Base-by-base conservation (phyloP, 495 filamentous ascomycete species). In the Aspergillus affinis region DNA sequence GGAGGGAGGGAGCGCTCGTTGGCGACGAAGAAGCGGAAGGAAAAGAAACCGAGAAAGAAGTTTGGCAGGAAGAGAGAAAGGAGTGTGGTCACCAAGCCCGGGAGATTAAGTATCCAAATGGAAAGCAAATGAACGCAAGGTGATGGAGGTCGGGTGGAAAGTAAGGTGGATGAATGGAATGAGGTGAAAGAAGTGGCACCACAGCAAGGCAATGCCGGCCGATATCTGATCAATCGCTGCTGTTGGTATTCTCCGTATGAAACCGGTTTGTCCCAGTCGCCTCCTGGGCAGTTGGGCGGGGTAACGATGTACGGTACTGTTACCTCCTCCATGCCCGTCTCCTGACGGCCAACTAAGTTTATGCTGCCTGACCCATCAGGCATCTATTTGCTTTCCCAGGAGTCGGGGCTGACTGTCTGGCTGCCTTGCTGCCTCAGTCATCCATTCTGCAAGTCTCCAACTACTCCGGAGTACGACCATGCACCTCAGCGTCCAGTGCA, bases 171-270 rank as follows among this genome's bases (percentile, higher is more conserved):
- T 26, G 23, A 26, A 36, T 53, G 17, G 12, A 55, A 27, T 23
- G 32, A 55, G 27, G 52, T 20, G 52, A 17, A 45, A 18, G n/a
- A 53, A 59, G 57, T 60, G 58, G 58, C 58, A 54, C 58, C 58
- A 60, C 58, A 19, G 44, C 51, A 48, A 19, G 50, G 19, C 18
- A 32, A 48, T 9, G 50, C 10, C 52, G 10, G 41, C 52, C 52
- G 52, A 54, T 32, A 60, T 46, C 58, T 53, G 51, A 54, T 54
- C 49, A 36, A 53, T 61, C 29, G 29, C 29, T 32, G 36, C n/a
- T n/a, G 36, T 13, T 2, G 9, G 36, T 15, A 41, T 41, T 17
- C 5, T 0, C 1, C 3, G 36, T 41, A 41, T 10, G 13, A 10
- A 2, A 41, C 36, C 10, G 1, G 9, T 41, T 15, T 15, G 1